phyloP scores from a whole-genome alignment of 2,329 filamentous ascomycete genomes.

The Colletotrichum musae region DNA sequence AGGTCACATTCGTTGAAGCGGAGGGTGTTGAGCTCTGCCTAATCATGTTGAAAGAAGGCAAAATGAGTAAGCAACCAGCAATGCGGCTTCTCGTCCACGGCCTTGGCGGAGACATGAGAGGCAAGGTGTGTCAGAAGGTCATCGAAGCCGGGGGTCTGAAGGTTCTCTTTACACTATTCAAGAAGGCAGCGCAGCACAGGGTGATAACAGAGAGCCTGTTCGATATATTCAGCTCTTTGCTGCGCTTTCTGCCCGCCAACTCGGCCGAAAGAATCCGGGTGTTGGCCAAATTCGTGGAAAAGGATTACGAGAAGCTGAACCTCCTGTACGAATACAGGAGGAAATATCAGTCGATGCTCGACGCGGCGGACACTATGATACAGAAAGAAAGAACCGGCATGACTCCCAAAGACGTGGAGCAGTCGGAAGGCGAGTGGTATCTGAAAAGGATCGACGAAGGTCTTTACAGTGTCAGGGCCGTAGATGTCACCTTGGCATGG shows the following conservation, averaged over 20 bases:
- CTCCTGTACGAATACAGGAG: conserved; percentile 80
- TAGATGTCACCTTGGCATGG: conserved; percentile 92
- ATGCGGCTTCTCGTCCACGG: conserved; percentile 90
- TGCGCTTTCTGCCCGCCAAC: conserved; percentile 83
- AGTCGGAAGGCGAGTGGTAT: conserved; percentile 78
- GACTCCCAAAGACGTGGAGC: conserved; percentile 69
- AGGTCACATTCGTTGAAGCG: conserved; percentile 85
- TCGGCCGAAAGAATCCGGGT: conserved; percentile 85
- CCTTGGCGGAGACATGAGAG: conserved; percentile 63
- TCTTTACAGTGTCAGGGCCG: conserved; percentile 84
- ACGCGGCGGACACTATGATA: conserved; percentile 74
- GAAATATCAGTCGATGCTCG: conserved; percentile 77
- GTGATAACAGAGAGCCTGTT: conserved; percentile 75
- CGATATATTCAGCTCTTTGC: conserved; percentile 85
- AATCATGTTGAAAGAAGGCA: conserved; percentile 92
- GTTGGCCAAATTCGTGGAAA: conserved; percentile 96
- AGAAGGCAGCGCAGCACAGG: conserved; percentile 71
- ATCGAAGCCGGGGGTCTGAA: conserved; percentile 90
- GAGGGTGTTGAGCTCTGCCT: conserved; percentile 93
- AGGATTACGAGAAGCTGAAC: conserved; percentile 87
- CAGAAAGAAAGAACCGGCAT: conserved; percentile 54
- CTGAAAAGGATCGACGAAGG: conserved; percentile 85
- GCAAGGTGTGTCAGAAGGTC: conserved; percentile 79
- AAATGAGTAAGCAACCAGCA: conserved; percentile 83
- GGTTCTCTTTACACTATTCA: conserved; percentile 87